Conservation (phyloP, 1,284 basidiomycete species). For the Rugosomyces carneus region DNA sequence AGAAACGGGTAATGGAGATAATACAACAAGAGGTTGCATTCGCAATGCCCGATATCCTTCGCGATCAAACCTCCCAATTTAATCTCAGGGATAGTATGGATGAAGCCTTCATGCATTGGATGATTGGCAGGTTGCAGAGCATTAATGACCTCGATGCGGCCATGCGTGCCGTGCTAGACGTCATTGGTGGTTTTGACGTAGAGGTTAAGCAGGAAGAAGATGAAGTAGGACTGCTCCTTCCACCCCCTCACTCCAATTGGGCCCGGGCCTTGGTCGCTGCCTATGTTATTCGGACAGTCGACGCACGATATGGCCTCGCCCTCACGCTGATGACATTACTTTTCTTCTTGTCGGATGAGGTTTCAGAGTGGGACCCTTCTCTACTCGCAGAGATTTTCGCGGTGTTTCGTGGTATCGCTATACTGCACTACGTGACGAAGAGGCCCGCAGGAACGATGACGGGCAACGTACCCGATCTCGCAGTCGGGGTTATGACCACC, state of each 20-base stretch:
- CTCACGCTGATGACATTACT: constrained; percentile 60
- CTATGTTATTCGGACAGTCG: constrained; percentile 55
- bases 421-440: constrained; percentile 52
- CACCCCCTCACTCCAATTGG: constrained; percentile 53
- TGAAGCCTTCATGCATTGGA: constrained; percentile 53
- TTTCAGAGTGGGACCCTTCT: constrained; percentile 56
- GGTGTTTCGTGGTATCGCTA: constrained; percentile 68
- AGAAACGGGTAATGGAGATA: constrained; percentile 54
- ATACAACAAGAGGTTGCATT: constrained; percentile 71
- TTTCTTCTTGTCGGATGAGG: constrained; percentile 62
- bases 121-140: constrained; percentile 49
- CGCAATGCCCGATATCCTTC: constrained; percentile 66
- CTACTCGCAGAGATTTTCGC: constrained; percentile 70
- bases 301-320: constrained; percentile 69
- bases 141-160: constrained; percentile 50
- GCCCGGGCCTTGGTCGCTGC: constrained; percentile 51
- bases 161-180: constrained; percentile 52
- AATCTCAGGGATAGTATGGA: constrained; percentile 51
- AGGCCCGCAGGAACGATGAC: constrained; percentile 49
- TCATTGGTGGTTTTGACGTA: constrained; percentile 63
- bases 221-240: constrained; percentile 51
- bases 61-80: constrained; percentile 50
- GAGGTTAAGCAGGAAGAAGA: constrained; percentile 71
- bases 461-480: constrained; percentile 18
- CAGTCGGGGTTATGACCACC: constrained; percentile 55